Base-by-base conservation (phyloP, 495 filamentous ascomycete genomes). In the Xylaria sp. region DNA sequence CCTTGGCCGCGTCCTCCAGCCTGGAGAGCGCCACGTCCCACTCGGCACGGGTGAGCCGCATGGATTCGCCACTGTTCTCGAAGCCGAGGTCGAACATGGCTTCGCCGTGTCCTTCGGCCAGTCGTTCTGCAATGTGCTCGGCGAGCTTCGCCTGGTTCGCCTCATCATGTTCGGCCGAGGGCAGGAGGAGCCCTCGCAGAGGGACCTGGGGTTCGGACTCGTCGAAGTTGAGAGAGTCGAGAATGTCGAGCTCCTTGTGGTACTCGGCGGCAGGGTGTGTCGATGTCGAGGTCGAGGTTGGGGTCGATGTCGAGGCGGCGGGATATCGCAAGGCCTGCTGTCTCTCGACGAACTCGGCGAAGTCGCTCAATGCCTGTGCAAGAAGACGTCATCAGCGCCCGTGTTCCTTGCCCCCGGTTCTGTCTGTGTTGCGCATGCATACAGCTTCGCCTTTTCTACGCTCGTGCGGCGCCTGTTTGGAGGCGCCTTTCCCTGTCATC, bases 331-430 rank as follows among this genome's bases (percentile, higher is more conserved):
- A 78, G 5, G 88, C 87, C 80, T 98, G 95, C 79, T 99, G 94
- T 81, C 95, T 91, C 80, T 98, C 94, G 69, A 97, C 97, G 74
- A 97, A 98, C 80, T 98, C 96, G 79, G 97, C 94, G 77, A 99
- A 99, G 74, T 98, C 96, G 85, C 92, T 95, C 70, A 99, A 86
- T 24, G 96, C 96, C 93, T 96, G 71, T 1, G 37, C 31, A 35
- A 41, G 44, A 35, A 41, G 44, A 48, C 59, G 37, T 62, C 37
- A 17, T 70, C 21, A 57, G 73, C 35, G 37, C 40, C 33, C 40
- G 44, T 43, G 21, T 29, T 21, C 33, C 15, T 41, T 43, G 15
- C 57, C 35, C 55, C 40, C 46, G 46, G 61, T 24, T 58, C 24
- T 41, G 41, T n/a, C n/a, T n/a, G n/a, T n/a, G n/a, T 40, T 52